These are phyloP conservation scores for Trametopsis cervina DNA, from an alignment of 768 basidiomycete species.

Conservation along the genomic window DNA sequence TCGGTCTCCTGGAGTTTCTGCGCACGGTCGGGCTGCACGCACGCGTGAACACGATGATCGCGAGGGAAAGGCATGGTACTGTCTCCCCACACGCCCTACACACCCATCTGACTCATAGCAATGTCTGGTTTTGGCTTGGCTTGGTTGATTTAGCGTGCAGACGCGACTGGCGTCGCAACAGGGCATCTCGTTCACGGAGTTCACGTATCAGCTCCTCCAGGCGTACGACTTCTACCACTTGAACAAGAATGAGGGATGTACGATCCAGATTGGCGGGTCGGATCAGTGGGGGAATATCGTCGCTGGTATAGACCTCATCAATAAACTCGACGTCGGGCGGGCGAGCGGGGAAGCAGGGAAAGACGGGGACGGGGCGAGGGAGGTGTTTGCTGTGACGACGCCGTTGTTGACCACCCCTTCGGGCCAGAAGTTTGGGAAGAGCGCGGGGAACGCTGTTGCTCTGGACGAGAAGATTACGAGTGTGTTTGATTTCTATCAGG, in stretches of 20 bases:
- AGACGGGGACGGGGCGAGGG: not conserved
- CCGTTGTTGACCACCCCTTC: conserved; percentile 86
- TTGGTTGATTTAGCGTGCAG: conserved; percentile 53
- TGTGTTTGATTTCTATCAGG: conserved; percentile 94
- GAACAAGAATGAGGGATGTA: conserved; percentile 56
- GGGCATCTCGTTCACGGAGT: conserved; percentile 98
- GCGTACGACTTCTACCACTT: conserved; percentile 91
- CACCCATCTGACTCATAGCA: conserved; percentile 1
- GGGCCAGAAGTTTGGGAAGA: conserved; percentile 97
- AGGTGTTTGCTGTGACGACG: conserved; percentile 74
- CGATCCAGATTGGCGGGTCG: conserved; percentile 89
- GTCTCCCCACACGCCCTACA: not conserved
- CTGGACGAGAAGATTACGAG: conserved; percentile 73
- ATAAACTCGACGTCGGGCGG: conserved; percentile 36
- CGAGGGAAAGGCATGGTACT: conserved; percentile 68
- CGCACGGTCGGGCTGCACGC: conserved; percentile 73
- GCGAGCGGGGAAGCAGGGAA: conserved; percentile 23
- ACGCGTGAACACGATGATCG: conserved; percentile 84
- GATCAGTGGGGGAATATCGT: conserved; percentile 99
- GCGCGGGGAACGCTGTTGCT: conserved; percentile 94
- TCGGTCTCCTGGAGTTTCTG: conserved; percentile 80
- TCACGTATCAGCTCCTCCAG: conserved; percentile 95
- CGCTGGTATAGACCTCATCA: conserved; percentile 87
- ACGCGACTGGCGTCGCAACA: conserved; percentile 69
- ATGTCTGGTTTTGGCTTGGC: not conserved